Conservation (phyloP, 495 filamentous ascomycete genomes). For the Durotheca rogersii region DNA sequence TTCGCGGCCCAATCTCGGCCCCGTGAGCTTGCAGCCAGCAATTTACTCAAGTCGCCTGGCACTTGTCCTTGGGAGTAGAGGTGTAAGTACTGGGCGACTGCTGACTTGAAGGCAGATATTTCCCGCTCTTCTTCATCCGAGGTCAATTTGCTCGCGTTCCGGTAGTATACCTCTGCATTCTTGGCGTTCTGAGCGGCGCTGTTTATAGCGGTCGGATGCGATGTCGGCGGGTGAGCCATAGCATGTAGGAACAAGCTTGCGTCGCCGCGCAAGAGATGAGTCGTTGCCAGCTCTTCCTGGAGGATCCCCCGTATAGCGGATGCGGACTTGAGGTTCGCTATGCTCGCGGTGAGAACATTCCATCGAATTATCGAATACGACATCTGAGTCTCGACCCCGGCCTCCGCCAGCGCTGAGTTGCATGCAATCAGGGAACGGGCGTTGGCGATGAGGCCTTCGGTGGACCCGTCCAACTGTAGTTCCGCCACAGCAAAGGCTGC, state of each 20-base stretch:
- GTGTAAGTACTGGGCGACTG: constrained; percentile 22
- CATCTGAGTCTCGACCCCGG: constrained; percentile 19
- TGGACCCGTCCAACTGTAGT: constrained; percentile 42
- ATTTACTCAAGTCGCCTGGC: constrained; percentile 1
- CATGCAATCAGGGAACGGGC: constrained; percentile 59
- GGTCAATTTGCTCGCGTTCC: constrained; percentile 55
- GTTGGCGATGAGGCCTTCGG: constrained; percentile 54
- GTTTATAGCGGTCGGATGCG: constrained; percentile 50
- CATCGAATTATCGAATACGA: constrained; percentile 44
- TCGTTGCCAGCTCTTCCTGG: constrained; percentile 54
- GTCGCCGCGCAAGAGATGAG: constrained; percentile 61
- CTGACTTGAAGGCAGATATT: constrained; percentile 21
- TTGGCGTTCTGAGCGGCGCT: constrained; percentile 53
- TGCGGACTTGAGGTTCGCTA: constrained; percentile 55
- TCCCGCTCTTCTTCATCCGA: constrained; percentile 41
- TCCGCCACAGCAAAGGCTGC: constrained; percentile 43
- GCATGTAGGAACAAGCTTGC: constrained; percentile 57
- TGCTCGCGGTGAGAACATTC: constrained; percentile 53
- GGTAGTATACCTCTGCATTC: constrained; percentile 64
- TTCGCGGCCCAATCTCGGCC: constrained; percentile 8
- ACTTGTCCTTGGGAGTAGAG: constrained; percentile 7
- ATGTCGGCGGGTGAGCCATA: constrained; percentile 50
- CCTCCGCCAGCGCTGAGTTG: constrained; percentile 41
- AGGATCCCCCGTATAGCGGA: constrained; percentile 42
- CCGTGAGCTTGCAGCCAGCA: constrained; percentile 10